Base-by-base conservation (phyloP, 2,329 filamentous ascomycete species). In the Aspergillaceae sp. region DNA sequence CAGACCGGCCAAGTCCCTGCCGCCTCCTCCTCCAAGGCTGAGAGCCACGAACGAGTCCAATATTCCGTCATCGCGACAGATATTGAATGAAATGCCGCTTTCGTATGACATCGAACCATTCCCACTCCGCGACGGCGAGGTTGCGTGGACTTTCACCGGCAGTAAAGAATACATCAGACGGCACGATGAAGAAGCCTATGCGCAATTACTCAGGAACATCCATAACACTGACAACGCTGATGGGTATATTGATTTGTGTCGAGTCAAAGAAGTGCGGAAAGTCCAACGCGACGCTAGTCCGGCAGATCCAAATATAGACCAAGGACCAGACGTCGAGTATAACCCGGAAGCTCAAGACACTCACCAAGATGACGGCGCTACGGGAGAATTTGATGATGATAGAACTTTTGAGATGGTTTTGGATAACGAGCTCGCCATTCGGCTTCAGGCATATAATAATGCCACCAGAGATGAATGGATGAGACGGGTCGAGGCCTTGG, bases 31-130 rank as follows among this genome's bases (percentile, higher is more conserved):
- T 26, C 80, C 80, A 2, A 75, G 70, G 48, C 63, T 80, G 40
- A 69, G 69, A 5, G 67, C 66, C 10, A 61, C 67, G 8, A 58
- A 61, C 8, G 68, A 69, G 1, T 63, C 67, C 1, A 66, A 65
- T 40, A 65, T 82, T 9, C 80, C 81, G 2, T 73, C 72, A 34
- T 69, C 76, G 5, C 69, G 72, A 43, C 68, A 80, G 44, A 76
- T 83, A 38, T 64, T 73, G 30, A 70, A 77, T 29, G 69, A 73
- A n/a, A 74, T 74, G n/a, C 81, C 81, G 3, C 62, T 82, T 7
- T 77, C 76, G 29, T 84, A 78, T 63, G 74, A 78, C 7, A 71
- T 85, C 27, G 72, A 82, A 45, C 82, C 82, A 1, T 85, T 77
- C 56, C 74, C 77, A 3, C 50, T 81, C 0, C 64, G 72, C n/a